Evolutionary conservation across 225 moss, liverwort and hornwort genomes (phyloP).

Genomic region (Climacium dendroides): DNA sequence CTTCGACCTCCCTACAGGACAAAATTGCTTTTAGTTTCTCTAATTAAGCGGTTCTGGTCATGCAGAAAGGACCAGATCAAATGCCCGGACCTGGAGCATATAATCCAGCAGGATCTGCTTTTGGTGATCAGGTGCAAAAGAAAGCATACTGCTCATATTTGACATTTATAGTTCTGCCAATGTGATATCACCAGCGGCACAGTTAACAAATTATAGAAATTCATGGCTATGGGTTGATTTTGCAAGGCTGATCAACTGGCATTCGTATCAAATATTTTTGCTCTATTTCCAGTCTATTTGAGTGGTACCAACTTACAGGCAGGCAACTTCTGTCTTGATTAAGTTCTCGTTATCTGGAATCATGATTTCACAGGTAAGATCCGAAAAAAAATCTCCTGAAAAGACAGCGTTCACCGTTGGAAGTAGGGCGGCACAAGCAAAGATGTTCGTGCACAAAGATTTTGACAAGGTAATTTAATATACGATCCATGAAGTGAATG

Average conservation of each 20-base stretch:
- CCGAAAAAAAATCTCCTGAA: slow-evolving; percentile 63
- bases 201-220: no score
- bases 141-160: background rate
- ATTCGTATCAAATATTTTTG: background rate
- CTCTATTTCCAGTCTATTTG: background rate
- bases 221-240: background rate
- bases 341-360: background rate
- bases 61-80: slow-evolving; percentile 47
- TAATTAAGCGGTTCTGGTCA: background rate
- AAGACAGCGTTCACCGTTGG: slow-evolving; percentile 60
- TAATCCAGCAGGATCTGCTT: slow-evolving; percentile 46
- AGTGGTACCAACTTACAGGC: background rate
- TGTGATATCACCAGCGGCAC: background rate
- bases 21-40: background rate
- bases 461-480: slow-evolving; percentile 59
- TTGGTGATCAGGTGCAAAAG: slow-evolving; percentile 54
- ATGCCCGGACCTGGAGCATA: slow-evolving; percentile 90
- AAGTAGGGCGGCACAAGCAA: slow-evolving; percentile 71
- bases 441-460: slow-evolving; percentile 70
- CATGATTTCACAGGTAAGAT: slow-evolving; percentile 33
- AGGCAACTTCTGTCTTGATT: background rate
- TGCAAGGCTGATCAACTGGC: background rate
- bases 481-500: background rate
- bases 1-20: background rate
- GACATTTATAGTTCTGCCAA: background rate